Percentiles rank a stretch among this genome's conserved stretches.
phyloP scores from a whole-genome alignment of 1,284 basidiomycete genomes.

The Thelephora terrestris region DNA sequence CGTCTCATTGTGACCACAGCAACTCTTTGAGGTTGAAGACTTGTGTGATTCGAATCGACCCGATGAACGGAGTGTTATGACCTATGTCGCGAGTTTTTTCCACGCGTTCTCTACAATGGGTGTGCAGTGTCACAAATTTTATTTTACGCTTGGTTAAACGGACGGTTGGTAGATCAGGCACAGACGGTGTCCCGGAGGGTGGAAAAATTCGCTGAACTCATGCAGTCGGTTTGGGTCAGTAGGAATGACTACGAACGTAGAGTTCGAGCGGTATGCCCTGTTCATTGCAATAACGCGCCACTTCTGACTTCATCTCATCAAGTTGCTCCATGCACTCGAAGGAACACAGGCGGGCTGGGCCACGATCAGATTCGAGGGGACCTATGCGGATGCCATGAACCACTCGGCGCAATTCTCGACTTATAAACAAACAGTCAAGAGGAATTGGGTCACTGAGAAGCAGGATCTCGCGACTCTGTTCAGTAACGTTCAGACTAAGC shows the following conservation, averaged over 20 bases:
- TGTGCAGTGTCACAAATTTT: conserved; percentile 24
- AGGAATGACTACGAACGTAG: conserved; percentile 93
- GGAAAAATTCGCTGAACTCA: conserved; percentile 92
- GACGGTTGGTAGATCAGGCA: conserved; percentile 63
- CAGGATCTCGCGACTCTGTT: conserved; percentile 86
- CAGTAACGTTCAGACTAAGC: conserved; percentile 90
- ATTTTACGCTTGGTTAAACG: conserved; percentile 1
- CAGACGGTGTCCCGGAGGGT: conserved; percentile 91
- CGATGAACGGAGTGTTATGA: conserved; percentile 95
- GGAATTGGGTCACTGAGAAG: conserved; percentile 83
- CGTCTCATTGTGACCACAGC: conserved; percentile 32
- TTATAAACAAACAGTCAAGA: conserved; percentile 84
- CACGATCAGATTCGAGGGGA: conserved; percentile 51
- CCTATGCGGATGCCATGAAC: conserved; percentile 75
- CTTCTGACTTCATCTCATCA: conserved; percentile 5
- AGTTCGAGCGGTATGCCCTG: conserved; percentile 48
- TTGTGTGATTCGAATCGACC: conserved; percentile 83
- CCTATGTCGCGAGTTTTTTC: conserved; percentile 93
- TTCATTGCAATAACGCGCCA: conserved; percentile 8
- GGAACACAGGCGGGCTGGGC: conserved; percentile 60
- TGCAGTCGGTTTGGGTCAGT: conserved; percentile 82
- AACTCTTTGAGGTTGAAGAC: conserved; percentile 94
- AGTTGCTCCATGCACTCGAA: conserved; percentile 59
- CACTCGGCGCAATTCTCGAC: conserved; percentile 66
- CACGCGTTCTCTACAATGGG: conserved; percentile 98